A percentile compares a stretch with the other conserved stretches of the same genome.
Evolutionary conservation across 2,329 filamentous ascomycete genomes (phyloP).

Genomic region (Dactylonectria macrodidyma): DNA sequence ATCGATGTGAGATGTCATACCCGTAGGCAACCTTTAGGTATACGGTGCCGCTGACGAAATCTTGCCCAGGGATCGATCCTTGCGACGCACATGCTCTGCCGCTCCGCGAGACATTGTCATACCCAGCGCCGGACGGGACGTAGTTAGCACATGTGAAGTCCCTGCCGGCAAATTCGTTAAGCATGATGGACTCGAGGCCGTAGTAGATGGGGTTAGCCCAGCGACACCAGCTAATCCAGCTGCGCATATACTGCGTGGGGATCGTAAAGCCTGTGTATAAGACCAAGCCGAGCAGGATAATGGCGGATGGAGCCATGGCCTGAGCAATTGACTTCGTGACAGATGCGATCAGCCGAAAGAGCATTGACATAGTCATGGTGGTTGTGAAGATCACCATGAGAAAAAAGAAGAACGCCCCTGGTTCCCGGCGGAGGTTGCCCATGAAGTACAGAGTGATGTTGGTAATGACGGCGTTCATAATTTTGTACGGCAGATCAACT

Average conservation of each 20-base stretch:
- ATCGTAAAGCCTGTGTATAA: constrained; percentile 62
- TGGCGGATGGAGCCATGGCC: constrained; percentile 39
- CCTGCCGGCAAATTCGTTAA: constrained; percentile 71
- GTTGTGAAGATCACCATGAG: constrained; percentile 64
- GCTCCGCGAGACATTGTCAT: constrained; percentile 14
- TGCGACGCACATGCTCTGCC: constrained; percentile 3
- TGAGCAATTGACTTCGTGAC: constrained; percentile 39
- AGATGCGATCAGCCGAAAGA: constrained; percentile 61
- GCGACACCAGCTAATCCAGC: constrained; percentile 68
- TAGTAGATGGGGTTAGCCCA: constrained; percentile 77
- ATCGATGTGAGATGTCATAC: constrained; percentile 23
- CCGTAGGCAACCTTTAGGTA: constrained; percentile 31
- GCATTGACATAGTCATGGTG: constrained; percentile 74
- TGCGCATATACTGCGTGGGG: constrained; percentile 61
- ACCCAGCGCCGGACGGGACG: constrained; percentile 43
- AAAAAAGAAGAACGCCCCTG: constrained; percentile 65
- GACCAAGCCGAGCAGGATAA: constrained; percentile 36
- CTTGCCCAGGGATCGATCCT: neutral
- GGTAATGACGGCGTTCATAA: constrained; percentile 53
- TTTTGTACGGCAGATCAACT: constrained; percentile 38
- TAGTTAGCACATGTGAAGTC: constrained; percentile 61
- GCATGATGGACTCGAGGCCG: constrained; percentile 73
- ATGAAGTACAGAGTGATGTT: constrained; percentile 72
- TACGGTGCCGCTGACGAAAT: constrained; percentile 14
- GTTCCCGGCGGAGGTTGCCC: constrained; percentile 73